These are phyloP conservation scores for Phlebiopsis flavidoalba DNA, from an alignment of 768 basidiomycete species.

Conservation along the genomic window DNA sequence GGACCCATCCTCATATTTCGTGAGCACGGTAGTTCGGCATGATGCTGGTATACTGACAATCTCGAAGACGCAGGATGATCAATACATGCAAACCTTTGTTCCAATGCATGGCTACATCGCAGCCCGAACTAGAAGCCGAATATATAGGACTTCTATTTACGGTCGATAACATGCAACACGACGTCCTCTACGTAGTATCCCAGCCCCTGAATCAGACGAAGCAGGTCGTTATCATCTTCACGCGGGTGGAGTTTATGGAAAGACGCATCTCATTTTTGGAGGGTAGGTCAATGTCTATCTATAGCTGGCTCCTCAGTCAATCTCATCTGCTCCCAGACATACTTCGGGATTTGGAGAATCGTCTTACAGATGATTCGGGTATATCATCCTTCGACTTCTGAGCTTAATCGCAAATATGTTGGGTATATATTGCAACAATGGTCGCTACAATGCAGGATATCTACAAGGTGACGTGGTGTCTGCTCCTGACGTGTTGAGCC, in stretches of 20 bases:
- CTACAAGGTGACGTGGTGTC: neutral
- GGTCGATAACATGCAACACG: constrained; percentile 52
- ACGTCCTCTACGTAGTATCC: constrained; percentile 37
- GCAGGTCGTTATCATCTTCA: constrained; percentile 14
- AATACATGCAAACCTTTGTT: constrained; percentile 53
- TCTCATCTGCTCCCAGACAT: neutral
- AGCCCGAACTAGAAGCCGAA: constrained; percentile 50
- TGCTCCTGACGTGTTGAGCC: neutral
- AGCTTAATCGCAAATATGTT: neutral
- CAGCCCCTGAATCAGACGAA: constrained; percentile 15
- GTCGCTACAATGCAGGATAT: constrained; percentile 5
- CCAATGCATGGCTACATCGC: constrained; percentile 42
- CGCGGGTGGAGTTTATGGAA: constrained; percentile 21
- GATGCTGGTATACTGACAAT: neutral
- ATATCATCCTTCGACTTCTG: neutral
- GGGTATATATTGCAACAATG: constrained; percentile 8
- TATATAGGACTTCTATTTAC: constrained; percentile 54
- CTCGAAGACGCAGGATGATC: constrained; percentile 39
- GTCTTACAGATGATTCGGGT: neutral
- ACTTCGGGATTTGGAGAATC: neutral
- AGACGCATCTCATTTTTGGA: constrained; percentile 35
- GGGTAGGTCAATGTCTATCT: constrained; percentile 24
- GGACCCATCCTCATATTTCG: constrained; percentile 57
- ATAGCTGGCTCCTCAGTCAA: neutral
- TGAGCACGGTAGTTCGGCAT: constrained; percentile 25